phyloP scores from a whole-genome alignment of 1,284 basidiomycete species.

The Ceratobasidium sp. region DNA sequence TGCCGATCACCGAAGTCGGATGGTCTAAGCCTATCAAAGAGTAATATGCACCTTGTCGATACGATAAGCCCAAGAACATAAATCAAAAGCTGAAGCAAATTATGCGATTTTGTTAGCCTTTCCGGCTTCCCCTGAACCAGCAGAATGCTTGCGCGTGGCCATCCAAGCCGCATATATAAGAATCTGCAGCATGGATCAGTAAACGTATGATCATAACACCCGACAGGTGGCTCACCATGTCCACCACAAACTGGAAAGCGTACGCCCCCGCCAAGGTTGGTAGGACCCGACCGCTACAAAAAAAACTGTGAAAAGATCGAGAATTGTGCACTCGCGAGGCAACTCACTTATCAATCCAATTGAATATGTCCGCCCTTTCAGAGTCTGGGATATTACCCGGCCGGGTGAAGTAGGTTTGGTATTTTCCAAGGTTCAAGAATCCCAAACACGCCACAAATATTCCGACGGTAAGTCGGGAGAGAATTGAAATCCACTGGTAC shows the following conservation, averaged over 20 bases:
- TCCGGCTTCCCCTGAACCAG: no score
- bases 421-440: conserved; percentile 17
- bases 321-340: no score
- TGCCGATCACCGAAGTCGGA: no score
- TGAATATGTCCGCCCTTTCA: not conserved
- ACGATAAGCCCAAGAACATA: no score
- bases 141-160: no score
- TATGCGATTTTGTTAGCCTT: no score
- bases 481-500: conserved; percentile 15
- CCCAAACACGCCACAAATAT: not conserved
- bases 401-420: conserved; percentile 2
- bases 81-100: no score
- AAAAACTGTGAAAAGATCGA: not conserved
- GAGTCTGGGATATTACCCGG: not conserved
- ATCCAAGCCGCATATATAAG: no score
- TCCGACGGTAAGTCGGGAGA: conserved; percentile 2
- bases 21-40: no score
- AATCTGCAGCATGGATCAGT: no score
- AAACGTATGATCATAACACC: no score
- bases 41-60: no score
- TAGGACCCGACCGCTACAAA: not conserved
- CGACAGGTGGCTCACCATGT: not conserved
- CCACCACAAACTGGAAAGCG: conserved; percentile 7
- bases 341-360: conserved; percentile 17
- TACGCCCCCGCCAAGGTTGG: not conserved